These are phyloP conservation scores for Hydnomerulius pinastri DNA, from an alignment of 768 basidiomycete species.

Conservation along the genomic window DNA sequence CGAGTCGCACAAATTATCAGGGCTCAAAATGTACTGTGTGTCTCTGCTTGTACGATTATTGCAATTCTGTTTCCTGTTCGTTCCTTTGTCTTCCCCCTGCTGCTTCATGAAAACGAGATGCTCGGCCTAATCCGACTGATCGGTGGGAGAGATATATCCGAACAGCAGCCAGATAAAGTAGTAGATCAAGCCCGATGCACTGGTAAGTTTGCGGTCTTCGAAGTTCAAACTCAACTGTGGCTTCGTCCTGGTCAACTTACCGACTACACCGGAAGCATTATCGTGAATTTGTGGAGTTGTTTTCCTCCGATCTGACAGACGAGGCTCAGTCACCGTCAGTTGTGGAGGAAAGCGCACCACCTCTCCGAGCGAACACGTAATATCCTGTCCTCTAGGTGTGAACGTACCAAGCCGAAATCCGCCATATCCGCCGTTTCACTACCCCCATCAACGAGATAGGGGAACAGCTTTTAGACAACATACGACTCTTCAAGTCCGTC, in stretches of 20 bases:
- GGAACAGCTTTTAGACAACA: too few species aligned
- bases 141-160: constrained; percentile 32
- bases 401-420: neutral
- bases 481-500: too few species aligned
- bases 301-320: constrained; percentile 30
- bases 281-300: constrained; percentile 12
- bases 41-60: neutral
- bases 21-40: neutral
- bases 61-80: constrained; percentile 4
- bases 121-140: constrained; percentile 34
- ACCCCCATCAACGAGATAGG: too few species aligned
- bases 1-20: neutral
- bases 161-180: constrained; percentile 31
- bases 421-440: too few species aligned
- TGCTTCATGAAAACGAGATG: constrained; percentile 3
- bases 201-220: constrained; percentile 32
- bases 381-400: constrained; percentile 10
- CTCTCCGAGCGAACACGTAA: constrained; percentile 25
- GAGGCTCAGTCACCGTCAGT: constrained; percentile 11
- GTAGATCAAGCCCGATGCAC: constrained; percentile 25
- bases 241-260: constrained; percentile 27
- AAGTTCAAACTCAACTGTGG: constrained; percentile 35
- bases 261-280: constrained; percentile 31
- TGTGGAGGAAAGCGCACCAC: constrained; percentile 6
- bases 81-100: neutral